Evolutionary conservation across 805 yeast species (phyloP).

Genomic region (Gaillardinia entomophila): DNA sequence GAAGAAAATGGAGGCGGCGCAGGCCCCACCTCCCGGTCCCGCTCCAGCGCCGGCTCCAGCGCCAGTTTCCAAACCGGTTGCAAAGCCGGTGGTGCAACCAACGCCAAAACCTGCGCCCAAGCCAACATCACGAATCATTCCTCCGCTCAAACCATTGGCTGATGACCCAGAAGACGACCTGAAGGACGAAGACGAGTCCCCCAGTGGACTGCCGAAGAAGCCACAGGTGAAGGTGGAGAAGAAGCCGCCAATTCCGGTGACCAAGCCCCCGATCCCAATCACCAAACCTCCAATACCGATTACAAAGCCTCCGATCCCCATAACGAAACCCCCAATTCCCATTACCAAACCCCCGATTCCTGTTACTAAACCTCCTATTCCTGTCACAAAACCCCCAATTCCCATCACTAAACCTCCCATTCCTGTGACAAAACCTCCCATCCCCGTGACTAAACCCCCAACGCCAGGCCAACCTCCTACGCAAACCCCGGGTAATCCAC

Average conservation of each 20-base stretch:
- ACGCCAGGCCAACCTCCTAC: slow-evolving; percentile 8
- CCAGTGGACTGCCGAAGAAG: no score
- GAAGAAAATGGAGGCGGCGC: slow-evolving; percentile 18
- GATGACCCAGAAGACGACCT: no score
- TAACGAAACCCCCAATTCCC: no score
- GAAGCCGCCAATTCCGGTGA: neutral
- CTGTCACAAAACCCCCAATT: no score
- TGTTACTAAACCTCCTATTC: neutral
- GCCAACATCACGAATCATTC: no score
- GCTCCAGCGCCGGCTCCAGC: neutral
- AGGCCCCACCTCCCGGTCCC: neutral
- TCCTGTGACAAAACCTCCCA: no score
- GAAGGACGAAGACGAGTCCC: neutral
- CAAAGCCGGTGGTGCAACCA: no score
- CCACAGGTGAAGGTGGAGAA: neutral
- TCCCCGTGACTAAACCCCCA: neutral
- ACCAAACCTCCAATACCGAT: no score
- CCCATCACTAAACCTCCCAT: no score
- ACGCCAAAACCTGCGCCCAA: neutral
- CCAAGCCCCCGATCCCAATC: neutral
- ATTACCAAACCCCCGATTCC: neutral
- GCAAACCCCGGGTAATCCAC: slow-evolving; percentile 7
- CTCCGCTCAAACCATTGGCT: no score
- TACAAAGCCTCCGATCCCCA: no score
- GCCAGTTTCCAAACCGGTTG: neutral